Base-by-base conservation (phyloP, 495 filamentous ascomycete genomes). In the Penicillium taxi region DNA sequence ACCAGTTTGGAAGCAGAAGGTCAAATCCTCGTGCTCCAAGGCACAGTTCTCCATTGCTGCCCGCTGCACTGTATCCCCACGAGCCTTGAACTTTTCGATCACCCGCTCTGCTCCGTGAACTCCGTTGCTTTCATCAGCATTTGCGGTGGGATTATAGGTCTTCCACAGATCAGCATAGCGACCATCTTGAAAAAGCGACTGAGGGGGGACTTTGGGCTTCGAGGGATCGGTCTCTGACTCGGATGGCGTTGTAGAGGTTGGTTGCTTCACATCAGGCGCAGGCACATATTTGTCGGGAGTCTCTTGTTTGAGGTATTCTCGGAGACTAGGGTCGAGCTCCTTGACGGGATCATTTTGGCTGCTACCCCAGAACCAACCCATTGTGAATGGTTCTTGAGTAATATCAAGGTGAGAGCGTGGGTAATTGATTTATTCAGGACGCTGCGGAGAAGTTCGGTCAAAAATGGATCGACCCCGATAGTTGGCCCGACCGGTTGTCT, bases 91-190 rank as follows among this genome's bases (percentile, higher is more conserved):
- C 15, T 73, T 76, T 33, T 88, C 84, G 18, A 95, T 68, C 39
- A 96, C 77, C 53, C 82, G 74, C 27, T 89, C 78, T 20, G 76
- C 77, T 51, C 82, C 82, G 27, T 50, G 47, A 15, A 50, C 27
- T 21, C 52, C 51, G 23, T 74, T 68, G 16, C 67, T 65, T 41
- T 93, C 79, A 32, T 86, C 53, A 17, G 17, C 12, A 16, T 75
- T 67, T 2, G 58, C 45, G 7, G 77, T 75, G 1, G 89, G 75
- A 35, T 73, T 68, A 73, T 98, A 96, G 29, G 74, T 83, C 56
- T 80, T 82, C 91, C 91, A 98, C 20, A 98, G 72, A 66, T 95
- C 74, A 30, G 88, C 86, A 59, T 96, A 96, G 41, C 91, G 84
- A 42, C 87, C 88, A 62, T 96, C 91, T 45, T 64, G 74, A 55